Evolutionary conservation across 805 yeast species (phyloP).

Genomic region (Candida peoriensis): DNA sequence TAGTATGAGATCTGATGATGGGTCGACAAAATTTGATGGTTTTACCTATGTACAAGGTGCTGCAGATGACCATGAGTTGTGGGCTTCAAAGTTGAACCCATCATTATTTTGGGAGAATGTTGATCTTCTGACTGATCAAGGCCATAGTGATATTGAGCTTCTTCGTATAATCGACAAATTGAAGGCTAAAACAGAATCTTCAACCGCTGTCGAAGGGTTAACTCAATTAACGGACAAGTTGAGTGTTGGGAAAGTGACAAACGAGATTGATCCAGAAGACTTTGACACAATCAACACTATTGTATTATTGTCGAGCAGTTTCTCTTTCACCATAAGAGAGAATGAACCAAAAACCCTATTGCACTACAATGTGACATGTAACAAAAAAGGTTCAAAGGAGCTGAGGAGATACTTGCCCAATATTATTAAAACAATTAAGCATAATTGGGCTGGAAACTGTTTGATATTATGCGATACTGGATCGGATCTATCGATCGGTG

Average conservation of each 20-base stretch:
- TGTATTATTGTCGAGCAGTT: slow-evolving; percentile 11
- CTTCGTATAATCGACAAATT: slow-evolving; percentile 8
- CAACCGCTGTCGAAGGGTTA: slow-evolving; percentile 7
- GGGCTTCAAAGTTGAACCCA: slow-evolving; percentile 61
- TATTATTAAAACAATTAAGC: slow-evolving; percentile 29
- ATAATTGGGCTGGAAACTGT: background rate
- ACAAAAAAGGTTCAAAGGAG: slow-evolving; percentile 64
- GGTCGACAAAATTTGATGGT: slow-evolving; percentile 33
- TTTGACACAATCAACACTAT: slow-evolving; percentile 6
- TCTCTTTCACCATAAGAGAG: background rate
- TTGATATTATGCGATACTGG: slow-evolving; percentile 60
- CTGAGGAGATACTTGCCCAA: slow-evolving; percentile 44
- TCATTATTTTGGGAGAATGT: slow-evolving; percentile 49
- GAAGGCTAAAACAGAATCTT: background rate
- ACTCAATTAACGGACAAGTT: slow-evolving; percentile 14
- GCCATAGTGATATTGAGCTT: slow-evolving; percentile 28
- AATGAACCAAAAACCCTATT: slow-evolving; percentile 1
- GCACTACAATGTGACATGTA: slow-evolving; percentile 29
- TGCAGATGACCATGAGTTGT: slow-evolving; percentile 88
- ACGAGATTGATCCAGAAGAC: slow-evolving; percentile 7
- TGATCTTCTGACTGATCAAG: slow-evolving; percentile 23
- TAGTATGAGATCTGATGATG: slow-evolving; percentile 58
- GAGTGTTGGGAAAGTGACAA: slow-evolving; percentile 23
- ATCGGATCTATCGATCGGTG: slow-evolving; percentile 60
- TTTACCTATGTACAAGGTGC: slow-evolving; percentile 83